These are phyloP conservation scores for Iodosphaeria phyllophila DNA, from an alignment of 2,329 filamentous ascomycete species.

Conservation along the genomic window DNA sequence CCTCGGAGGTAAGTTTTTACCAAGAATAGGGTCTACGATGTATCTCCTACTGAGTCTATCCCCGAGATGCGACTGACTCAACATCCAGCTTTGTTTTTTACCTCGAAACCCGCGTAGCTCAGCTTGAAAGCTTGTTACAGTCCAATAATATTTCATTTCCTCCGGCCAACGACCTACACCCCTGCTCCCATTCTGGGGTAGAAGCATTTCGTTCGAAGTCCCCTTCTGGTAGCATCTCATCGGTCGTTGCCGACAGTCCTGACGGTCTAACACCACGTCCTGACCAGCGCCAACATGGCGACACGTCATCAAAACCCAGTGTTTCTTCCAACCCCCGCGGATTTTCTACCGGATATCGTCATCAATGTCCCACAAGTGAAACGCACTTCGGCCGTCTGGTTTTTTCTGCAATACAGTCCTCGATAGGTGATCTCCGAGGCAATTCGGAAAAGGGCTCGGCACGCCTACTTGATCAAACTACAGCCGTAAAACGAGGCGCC, in stretches of 20 bases:
- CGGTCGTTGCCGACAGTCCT: conserved; percentile 12
- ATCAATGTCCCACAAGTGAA: conserved; percentile 69
- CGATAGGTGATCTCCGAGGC: conserved; percentile 44
- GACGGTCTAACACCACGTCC: no score
- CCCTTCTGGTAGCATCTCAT: conserved; percentile 13
- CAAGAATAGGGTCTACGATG: background rate
- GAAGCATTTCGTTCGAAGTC: conserved; percentile 16
- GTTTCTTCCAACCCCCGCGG: no score
- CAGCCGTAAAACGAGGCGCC: no score
- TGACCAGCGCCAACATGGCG: no score
- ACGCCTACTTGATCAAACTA: no score
- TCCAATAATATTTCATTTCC: conserved; percentile 55
- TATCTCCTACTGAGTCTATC: background rate
- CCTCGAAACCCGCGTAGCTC: conserved; percentile 68
- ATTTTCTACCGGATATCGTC: conserved; percentile 62
- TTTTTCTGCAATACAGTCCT: conserved; percentile 75
- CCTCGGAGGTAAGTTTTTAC: conserved; percentile 53
- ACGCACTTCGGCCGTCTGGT: conserved; percentile 92
- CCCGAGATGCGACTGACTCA: conserved; percentile 1
- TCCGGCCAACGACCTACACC: conserved; percentile 50
- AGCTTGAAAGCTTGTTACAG: conserved; percentile 60
- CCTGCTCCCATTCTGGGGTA: conserved; percentile 29
- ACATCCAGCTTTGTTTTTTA: conserved; percentile 71
- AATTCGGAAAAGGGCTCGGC: conserved; percentile 49
- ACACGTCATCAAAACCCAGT: conserved; percentile 8